Evolutionary conservation across 768 basidiomycete genomes (phyloP).

Genomic region (Harrya chromipes): DNA sequence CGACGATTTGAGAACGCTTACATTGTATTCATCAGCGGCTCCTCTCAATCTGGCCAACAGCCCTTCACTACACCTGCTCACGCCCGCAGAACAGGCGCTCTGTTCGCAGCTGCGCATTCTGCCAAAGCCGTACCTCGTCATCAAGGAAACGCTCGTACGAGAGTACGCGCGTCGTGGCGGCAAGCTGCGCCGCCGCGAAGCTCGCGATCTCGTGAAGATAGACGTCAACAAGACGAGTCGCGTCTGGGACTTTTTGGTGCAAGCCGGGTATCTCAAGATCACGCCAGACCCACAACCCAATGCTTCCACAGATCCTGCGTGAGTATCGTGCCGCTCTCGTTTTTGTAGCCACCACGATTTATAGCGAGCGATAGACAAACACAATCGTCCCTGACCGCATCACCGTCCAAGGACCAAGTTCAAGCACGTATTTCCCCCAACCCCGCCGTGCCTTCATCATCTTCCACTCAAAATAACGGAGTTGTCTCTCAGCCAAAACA

Average conservation of each 20-base stretch:
- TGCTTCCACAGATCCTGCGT: conserved; percentile 37
- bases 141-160: conserved; percentile 92
- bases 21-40: conserved; percentile 32
- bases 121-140: conserved; percentile 91
- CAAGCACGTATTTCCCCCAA: conserved; percentile 18
- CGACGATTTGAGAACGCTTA: not conserved
- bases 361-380: conserved; percentile 11
- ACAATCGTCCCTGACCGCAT: conserved; percentile 13
- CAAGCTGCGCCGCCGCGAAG: conserved; percentile 83
- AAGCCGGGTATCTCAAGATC: conserved; percentile 78
- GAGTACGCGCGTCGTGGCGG: conserved; percentile 91
- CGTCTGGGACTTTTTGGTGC: conserved; percentile 91
- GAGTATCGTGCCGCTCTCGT: conserved; percentile 8
- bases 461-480: conserved; percentile 19
- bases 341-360: not conserved
- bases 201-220: conserved; percentile 86
- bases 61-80: conserved; percentile 85
- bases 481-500: conserved; percentile 13
- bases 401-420: conserved; percentile 27
- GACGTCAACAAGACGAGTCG: conserved; percentile 91
- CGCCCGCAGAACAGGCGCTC: conserved; percentile 80
- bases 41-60: conserved; percentile 91
- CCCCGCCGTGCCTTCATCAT: conserved; percentile 3
- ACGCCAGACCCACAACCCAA: conserved; percentile 46
- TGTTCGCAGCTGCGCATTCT: conserved; percentile 89